Evolutionary conservation across 176 grass and related monocot species (phyloP).

Genomic region (Rhynchospora breviuscula): DNA sequence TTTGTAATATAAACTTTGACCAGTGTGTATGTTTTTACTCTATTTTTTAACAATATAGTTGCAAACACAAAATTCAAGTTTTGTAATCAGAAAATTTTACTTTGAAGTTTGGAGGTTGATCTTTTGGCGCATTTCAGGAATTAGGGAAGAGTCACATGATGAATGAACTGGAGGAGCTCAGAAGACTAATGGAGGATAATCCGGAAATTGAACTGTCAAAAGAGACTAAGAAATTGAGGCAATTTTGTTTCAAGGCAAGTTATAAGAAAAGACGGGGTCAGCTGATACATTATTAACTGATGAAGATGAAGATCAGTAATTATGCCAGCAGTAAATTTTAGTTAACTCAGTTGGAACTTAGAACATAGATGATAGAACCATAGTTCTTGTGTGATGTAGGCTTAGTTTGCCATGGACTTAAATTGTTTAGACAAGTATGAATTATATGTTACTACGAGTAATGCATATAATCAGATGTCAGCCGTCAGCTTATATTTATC

Average conservation of each 20-base stretch:
- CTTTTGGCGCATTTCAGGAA: constrained; percentile 29
- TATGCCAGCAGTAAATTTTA: not conserved
- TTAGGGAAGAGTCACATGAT: constrained; percentile 47
- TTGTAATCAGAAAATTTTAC: not conserved
- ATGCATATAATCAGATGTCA: not conserved
- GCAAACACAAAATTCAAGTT: not conserved
- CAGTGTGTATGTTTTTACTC: not conserved
- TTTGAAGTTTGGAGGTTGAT: not conserved
- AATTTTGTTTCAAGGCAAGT: constrained; percentile 81
- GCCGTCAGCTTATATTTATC: not conserved
- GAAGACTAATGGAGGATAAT: constrained; percentile 54
- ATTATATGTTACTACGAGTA: not conserved
- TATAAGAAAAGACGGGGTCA: constrained; percentile 62
- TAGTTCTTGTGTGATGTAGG: not conserved
- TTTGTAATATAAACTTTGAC: not conserved
- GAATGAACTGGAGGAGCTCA: constrained; percentile 43
- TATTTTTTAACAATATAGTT: not conserved
- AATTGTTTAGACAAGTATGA: not conserved
- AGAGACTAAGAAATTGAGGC: constrained; percentile 67
- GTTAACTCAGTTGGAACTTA: not conserved
- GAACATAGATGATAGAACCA: not conserved
- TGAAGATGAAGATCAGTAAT: not conserved
- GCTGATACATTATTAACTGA: not conserved
- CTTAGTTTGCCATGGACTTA: not conserved
- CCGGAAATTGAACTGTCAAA: constrained; percentile 59